These are phyloP conservation scores for Casuarina glauca DNA, from an alignment of 306 rosid species.

Conservation along the genomic window DNA sequence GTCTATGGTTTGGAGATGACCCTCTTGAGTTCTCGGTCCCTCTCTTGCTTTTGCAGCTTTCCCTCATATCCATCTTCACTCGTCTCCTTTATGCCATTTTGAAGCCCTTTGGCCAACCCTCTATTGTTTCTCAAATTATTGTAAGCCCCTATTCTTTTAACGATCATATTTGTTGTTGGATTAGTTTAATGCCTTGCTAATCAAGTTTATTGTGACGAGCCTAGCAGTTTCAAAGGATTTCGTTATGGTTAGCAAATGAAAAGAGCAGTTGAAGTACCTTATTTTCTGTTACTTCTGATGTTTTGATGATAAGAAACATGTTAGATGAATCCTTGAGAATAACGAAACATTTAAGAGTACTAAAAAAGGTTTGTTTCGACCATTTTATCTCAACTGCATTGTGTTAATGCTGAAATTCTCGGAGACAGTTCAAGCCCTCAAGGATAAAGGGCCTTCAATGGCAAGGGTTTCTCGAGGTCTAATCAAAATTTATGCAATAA, in stretches of 20 bases:
- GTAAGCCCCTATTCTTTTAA: constrained; percentile 31
- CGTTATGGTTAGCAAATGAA: neutral
- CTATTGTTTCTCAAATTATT: constrained; percentile 56
- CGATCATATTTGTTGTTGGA: neutral
- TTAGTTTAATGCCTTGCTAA: neutral
- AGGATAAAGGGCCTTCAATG: too few relatives aligned
- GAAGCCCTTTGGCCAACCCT: constrained; percentile 62
- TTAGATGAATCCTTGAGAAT: too few relatives aligned
- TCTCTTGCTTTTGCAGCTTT: constrained; percentile 51
- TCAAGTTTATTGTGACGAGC: neutral
- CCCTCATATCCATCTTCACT: constrained; percentile 48
- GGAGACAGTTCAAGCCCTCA: too few relatives aligned
- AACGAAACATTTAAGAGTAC: neutral
- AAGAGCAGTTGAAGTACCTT: neutral
- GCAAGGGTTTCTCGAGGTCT: neutral
- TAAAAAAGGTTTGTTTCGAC: neutral
- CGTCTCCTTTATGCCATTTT: constrained; percentile 37
- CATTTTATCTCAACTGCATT: too few relatives aligned
- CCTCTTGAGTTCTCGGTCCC: constrained; percentile 48
- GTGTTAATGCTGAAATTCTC: too few relatives aligned
- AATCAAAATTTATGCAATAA: neutral
- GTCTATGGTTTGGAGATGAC: constrained; percentile 53
- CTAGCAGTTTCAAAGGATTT: neutral
- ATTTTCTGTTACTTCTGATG: neutral
- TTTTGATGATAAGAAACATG: neutral